Base-by-base conservation (phyloP, 106 monocot species). In the Dendrobium officinale region DNA sequence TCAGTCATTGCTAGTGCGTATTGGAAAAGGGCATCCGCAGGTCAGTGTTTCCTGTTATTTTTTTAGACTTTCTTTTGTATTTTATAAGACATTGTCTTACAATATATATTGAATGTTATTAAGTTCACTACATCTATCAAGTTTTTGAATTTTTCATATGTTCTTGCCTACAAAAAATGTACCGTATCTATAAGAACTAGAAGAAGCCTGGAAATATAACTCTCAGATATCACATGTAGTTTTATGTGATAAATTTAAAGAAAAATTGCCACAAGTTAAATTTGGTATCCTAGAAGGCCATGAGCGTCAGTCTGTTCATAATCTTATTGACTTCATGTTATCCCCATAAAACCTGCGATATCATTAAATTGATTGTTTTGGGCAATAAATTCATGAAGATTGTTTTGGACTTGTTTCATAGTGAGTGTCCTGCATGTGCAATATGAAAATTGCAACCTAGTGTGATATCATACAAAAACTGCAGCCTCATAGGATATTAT, bases 11-110 rank as follows among this genome's bases (percentile, higher is more conserved):
- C 85, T 99, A 61, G 93, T 99, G 79, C 86, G 91, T 76, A 93
- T 99, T 74, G 99, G 99, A 49, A 91, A 82, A 79, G 91, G 86
- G 43, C 99, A 99, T 87, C 99, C 99, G 79, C 99, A 99, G 99
- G 99, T 96, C 81, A 27, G 58, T 61, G 79, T 47, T 42, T 29
- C n/a, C n/a, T 73, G 13, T 22, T 26, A 59, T 11, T 73, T 42
- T 78, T 58, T 29, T 78, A 22, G 41, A 67, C 13, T 22, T 47
- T 82, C 61, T 59, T 75, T 55, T 84, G 33, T 54, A 27, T 75
- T 27, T 59, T 42, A 4, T 55, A 42, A 9, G 31, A 26, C 31
- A 8, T 42, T 75, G 17, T 17, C 4, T 20, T 18, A 1, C 55
- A 10, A 26, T 29, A 45, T 13, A 41, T 43, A 5, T 75, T 44